These are phyloP conservation scores for Letharia lupina DNA, from an alignment of 495 filamentous ascomycete species.

Conservation along the genomic window DNA sequence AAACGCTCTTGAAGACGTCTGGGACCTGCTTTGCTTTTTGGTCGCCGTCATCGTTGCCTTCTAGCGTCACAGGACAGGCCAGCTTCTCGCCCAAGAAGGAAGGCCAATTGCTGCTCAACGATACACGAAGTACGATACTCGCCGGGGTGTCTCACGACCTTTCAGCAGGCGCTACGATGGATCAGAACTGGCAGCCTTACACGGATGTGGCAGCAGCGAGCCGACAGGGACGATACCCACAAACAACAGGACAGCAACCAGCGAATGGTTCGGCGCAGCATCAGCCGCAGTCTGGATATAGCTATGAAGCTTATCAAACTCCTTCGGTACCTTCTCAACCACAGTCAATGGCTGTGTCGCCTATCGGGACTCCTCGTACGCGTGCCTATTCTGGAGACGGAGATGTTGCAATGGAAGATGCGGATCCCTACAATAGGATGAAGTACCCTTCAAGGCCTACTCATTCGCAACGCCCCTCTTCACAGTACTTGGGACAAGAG, in stretches of 20 bases:
- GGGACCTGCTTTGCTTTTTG: background rate
- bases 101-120: background rate
- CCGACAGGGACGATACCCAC: constrained; percentile 24
- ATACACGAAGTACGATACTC: background rate
- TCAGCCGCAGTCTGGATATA: constrained; percentile 59
- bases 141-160: background rate
- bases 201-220: constrained; percentile 30
- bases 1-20: constrained; percentile 9
- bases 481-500: constrained; percentile 60
- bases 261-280: constrained; percentile 18
- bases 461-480: constrained; percentile 54
- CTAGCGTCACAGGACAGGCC: background rate
- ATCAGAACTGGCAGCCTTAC: constrained; percentile 47
- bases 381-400: constrained; percentile 63
- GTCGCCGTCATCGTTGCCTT: constrained; percentile 1
- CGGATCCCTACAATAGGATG: constrained; percentile 70
- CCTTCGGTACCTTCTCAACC: constrained; percentile 46
- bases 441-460: constrained; percentile 69
- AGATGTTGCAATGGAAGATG: constrained; percentile 89
- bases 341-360: constrained; percentile 53
- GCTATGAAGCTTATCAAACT: constrained; percentile 65
- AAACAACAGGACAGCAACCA: constrained; percentile 22
- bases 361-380: constrained; percentile 54
- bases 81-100: background rate
- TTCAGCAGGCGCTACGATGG: constrained; percentile 31